Evolutionary conservation across 1,284 basidiomycete species (phyloP), one percentile per base, ranked within the genome.

Genomic region (Boletus semigastroideus): DNA sequence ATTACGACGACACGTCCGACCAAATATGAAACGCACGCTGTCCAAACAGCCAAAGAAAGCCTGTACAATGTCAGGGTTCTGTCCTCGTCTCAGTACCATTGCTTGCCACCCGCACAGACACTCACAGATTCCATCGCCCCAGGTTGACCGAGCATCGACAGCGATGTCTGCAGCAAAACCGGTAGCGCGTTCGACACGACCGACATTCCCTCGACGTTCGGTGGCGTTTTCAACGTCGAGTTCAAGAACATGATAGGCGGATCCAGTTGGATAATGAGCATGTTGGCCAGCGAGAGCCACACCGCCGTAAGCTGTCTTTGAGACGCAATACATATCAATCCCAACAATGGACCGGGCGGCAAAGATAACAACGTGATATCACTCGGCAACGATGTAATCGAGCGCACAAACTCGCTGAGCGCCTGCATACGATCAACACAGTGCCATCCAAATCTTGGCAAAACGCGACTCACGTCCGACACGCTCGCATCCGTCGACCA

Each of bases 31-130:
- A 69, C 78, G 51, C 52, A 87, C 87, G 46, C 78, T 77, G 48
- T 90, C 86, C 74, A 89, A 79, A 62, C 86, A 93, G 27, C 79
- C 79, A 72, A 94, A 95, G 70, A 94, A 94, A 25, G 84, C 86
- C 65, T 93, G 91, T 2, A 92, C 90, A 25, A 95, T 82, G 65
- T 95, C 93, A 0, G 93, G 92, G 63, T 94, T 90, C 86, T 90
- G 48, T 7, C 31, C 50, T 22, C 25, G 34, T 5, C 34, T 67
- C 44, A 67, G 52, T 12, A 17, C 27, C 13, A 9, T 27, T 19
- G 13, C 37, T 31, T 40, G 19, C 13, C 8, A 25, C 14, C 11
- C 9, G 5, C n/a, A 36, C 46, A 5, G 27, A 2, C 4, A 54
- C 86, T 55, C 59, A 90, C 90, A 53, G 78, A 76, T 61, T 84